These are phyloP conservation scores for Russula vinacea DNA, from an alignment of 768 basidiomycete genomes.

Conservation along the genomic window DNA sequence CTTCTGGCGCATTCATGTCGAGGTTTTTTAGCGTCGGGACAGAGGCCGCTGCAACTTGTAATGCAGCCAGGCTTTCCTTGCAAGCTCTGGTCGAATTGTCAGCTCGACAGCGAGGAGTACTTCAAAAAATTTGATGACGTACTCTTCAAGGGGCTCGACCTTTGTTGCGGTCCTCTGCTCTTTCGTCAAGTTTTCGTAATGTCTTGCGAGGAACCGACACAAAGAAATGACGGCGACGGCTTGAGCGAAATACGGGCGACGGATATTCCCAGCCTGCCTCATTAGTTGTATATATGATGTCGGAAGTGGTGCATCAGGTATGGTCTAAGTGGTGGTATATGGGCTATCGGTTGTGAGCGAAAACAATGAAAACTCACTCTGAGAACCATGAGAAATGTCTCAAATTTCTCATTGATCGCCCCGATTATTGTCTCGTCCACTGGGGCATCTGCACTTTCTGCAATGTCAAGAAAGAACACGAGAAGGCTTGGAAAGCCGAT, in stretches of 20 bases:
- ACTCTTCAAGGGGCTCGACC: slow-evolving; percentile 25
- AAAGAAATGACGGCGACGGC: slow-evolving; percentile 24
- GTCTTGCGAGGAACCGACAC: slow-evolving; percentile 25
- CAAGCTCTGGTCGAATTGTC: slow-evolving; percentile 9
- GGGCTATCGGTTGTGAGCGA: background rate
- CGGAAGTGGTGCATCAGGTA: slow-evolving; percentile 26
- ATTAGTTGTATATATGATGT: slow-evolving; percentile 21
- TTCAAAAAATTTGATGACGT: background rate
- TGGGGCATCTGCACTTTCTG: slow-evolving; percentile 7
- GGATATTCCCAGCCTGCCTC: slow-evolving; percentile 24
- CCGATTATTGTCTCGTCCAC: background rate
- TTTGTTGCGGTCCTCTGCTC: slow-evolving; percentile 21
- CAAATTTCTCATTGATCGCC: slow-evolving; percentile 1
- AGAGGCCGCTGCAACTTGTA: slow-evolving; percentile 15
- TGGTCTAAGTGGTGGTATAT: slow-evolving; percentile 10
- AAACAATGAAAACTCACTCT: slow-evolving; percentile 2
- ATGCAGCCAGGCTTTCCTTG: slow-evolving; percentile 12
- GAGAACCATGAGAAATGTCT: slow-evolving; percentile 12
- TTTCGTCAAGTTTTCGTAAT: slow-evolving; percentile 20
- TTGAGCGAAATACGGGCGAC: slow-evolving; percentile 24
- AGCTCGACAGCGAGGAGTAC: background rate
- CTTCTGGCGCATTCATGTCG: slow-evolving; percentile 19
- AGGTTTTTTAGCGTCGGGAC: slow-evolving; percentile 5
- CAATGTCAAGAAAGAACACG: slow-evolving; percentile 13
- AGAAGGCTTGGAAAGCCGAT: slow-evolving; percentile 13